phyloP scores from a whole-genome alignment of 2,329 filamentous ascomycete species.

The Erysiphe pulchra region DNA sequence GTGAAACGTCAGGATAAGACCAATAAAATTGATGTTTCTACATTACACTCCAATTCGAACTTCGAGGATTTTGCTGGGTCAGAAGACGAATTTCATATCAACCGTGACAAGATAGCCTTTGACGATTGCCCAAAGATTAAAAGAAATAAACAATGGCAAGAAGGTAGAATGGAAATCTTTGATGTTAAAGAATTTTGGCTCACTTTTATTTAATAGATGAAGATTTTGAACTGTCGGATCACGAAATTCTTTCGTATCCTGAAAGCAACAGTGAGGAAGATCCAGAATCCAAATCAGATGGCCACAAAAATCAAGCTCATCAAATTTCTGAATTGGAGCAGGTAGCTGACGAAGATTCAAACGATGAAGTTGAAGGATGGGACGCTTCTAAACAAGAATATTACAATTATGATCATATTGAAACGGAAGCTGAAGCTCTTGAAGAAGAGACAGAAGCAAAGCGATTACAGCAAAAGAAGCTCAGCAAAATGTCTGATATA shows the following conservation, averaged over 20 bases:
- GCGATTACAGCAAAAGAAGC: conserved; percentile 69
- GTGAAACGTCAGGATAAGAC: too few species aligned
- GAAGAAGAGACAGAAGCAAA: conserved; percentile 84
- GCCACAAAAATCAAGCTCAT: conserved; percentile 21
- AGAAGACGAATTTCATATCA: conserved; percentile 77
- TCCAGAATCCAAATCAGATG: conserved; percentile 16
- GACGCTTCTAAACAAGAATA: conserved; percentile 73
- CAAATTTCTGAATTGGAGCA: conserved; percentile 25
- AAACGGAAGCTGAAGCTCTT: conserved; percentile 43
- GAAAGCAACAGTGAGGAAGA: conserved; percentile 20
- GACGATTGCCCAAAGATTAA: conserved; percentile 63
- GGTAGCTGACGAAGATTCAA: conserved; percentile 28
- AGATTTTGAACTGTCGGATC: conserved; percentile 32
- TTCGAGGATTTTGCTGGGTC: conserved; percentile 79
- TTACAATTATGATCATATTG: conserved; percentile 60
- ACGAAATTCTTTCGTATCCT: conserved; percentile 29
- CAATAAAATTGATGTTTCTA: too few species aligned
- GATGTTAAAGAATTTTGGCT: conserved; percentile 1
- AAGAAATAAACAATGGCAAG: conserved; percentile 40
- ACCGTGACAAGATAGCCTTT: conserved; percentile 64
- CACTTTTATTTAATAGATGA: conserved; percentile 17
- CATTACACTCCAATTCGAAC: conserved; percentile 13
- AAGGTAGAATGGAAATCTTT: conserved; percentile 25
- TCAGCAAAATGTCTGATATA: conserved; percentile 67
- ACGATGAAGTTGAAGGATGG: conserved; percentile 47